These are phyloP conservation scores for Hevea brasiliensis DNA, from an alignment of 345 rosid species.

Conservation along the genomic window DNA sequence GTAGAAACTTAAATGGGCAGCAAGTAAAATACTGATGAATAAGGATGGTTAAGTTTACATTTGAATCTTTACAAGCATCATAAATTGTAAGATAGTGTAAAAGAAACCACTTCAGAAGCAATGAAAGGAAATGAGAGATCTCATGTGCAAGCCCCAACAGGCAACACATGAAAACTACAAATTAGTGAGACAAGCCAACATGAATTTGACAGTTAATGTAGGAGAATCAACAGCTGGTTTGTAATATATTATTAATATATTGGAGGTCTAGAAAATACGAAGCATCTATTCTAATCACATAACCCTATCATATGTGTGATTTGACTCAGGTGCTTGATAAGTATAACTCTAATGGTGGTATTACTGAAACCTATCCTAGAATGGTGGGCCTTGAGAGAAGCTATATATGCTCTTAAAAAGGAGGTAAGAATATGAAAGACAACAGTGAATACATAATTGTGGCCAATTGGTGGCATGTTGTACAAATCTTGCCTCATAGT, in stretches of 20 bases:
- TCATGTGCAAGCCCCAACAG: neutral
- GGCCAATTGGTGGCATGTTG: too few species aligned
- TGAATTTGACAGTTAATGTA: neutral
- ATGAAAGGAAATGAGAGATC: neutral
- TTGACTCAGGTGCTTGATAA: neutral
- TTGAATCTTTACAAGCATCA: neutral
- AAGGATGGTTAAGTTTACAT: neutral
- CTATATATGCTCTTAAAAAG: too few species aligned
- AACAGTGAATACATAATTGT: too few species aligned
- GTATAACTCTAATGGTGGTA: neutral
- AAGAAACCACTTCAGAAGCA: constrained; percentile 7
- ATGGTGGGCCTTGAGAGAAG: neutral
- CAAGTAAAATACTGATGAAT: neutral
- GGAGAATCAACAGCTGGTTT: neutral
- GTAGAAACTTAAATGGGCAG: neutral
- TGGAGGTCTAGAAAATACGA: neutral
- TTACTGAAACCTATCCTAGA: neutral
- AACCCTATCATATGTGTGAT: neutral
- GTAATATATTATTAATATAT: too few species aligned
- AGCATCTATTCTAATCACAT: neutral
- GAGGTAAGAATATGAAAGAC: too few species aligned
- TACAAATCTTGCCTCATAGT: too few species aligned
- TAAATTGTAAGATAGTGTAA: neutral
- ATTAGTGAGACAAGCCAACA: neutral
- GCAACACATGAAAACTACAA: neutral